Conservation (phyloP, 345 rosid genomes). For the Bruguiera parviflora region DNA sequence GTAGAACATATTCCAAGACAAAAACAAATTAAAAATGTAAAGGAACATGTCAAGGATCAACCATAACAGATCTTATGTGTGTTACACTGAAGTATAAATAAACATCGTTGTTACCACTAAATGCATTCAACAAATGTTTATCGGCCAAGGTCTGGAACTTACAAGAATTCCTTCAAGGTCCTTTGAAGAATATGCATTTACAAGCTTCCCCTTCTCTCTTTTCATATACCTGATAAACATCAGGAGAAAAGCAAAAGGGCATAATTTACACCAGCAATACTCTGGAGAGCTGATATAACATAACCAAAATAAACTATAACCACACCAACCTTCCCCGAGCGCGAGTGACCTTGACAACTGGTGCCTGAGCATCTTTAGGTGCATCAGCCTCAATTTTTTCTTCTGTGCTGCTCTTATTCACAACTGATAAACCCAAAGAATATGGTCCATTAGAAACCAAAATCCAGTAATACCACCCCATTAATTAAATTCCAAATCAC, state of each 20-base stretch:
- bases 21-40: not conserved
- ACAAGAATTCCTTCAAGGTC: constrained; percentile 96
- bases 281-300: too few relatives aligned
- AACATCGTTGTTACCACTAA: too few relatives aligned
- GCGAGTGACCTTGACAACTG: constrained; percentile 65
- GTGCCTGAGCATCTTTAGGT: constrained; percentile 33
- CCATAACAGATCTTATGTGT: not conserved
- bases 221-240: constrained; percentile 51
- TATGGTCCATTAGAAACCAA: not conserved
- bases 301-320: not conserved
- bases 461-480: not conserved
- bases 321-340: constrained; percentile 80
- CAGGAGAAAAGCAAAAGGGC: constrained; percentile 2
- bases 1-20: not conserved
- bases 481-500: not conserved
- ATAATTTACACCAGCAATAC: not conserved
- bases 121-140: not conserved
- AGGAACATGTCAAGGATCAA: not conserved
- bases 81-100: not conserved
- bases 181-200: constrained; percentile 64
- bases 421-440: constrained; percentile 23
- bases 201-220: constrained; percentile 91
- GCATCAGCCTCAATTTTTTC: constrained; percentile 33
- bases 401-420: constrained; percentile 30
- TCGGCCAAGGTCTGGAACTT: constrained; percentile 27